Conservation (phyloP, 176 grass and related monocot species). For the Rhynchospora breviuscula region DNA sequence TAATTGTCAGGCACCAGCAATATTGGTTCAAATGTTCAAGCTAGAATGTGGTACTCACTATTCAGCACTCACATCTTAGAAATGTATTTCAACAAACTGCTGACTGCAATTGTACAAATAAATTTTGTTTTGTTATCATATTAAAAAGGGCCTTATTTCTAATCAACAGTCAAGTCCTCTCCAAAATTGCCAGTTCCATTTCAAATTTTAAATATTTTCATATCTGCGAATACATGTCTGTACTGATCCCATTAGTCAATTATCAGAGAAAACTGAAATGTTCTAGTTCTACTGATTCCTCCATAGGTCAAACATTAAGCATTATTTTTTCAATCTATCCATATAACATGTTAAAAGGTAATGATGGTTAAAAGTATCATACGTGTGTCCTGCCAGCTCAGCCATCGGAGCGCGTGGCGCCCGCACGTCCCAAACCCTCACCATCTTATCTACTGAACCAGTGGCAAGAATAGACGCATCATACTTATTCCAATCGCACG, state of each 20-base stretch:
- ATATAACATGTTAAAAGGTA: background rate
- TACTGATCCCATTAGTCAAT: background rate
- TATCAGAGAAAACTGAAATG: background rate
- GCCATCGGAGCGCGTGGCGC: conserved; percentile 46
- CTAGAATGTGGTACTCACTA: background rate
- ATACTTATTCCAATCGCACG: conserved; percentile 90
- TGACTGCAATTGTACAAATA: background rate
- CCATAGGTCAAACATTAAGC: background rate
- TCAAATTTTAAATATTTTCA: background rate
- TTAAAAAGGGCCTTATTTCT: background rate
- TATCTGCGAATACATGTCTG: background rate
- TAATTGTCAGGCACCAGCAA: background rate
- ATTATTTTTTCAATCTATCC: no score
- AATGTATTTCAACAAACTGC: background rate
- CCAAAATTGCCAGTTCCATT: background rate
- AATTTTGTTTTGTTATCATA: background rate
- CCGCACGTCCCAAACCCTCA: conserved; percentile 86
- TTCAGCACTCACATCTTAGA: background rate
- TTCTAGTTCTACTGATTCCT: background rate
- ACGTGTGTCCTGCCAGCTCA: conserved; percentile 52
- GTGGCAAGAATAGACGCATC: conserved; percentile 80
- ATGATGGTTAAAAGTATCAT: background rate
- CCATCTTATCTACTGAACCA: conserved; percentile 72
- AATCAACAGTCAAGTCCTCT: background rate
- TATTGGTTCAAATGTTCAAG: background rate